Base-by-base conservation (phyloP, 306 rosid species). In the Quercus cerris region DNA sequence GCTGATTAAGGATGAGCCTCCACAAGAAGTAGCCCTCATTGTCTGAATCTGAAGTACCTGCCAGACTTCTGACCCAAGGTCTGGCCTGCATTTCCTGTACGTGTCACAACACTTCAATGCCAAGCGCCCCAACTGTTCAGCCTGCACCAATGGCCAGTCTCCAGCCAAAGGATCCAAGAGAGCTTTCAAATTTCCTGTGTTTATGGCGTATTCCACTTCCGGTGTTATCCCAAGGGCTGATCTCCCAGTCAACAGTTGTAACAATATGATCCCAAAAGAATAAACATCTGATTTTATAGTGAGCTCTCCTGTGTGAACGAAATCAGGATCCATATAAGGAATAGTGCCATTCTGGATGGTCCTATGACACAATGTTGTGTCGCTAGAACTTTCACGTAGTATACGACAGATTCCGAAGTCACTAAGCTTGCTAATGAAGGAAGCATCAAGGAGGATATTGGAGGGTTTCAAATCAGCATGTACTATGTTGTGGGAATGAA, bases 121-220 rank as follows among this genome's bases (percentile, higher is more conserved):
- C 77, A 88, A 74, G 63, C 77, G 76, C 84, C 86, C 82, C 66
- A 88, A 78, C 71, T 88, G 86, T 63, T 84, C 91, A 17, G 89
- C 89, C 78, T 79, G 89, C 44, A 83, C 89, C 57, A 88, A 84
- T 20, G 89, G 89, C 88, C 91, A 86, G 57, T 84, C 88, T 58
- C 91, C 91, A 20, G 88, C 91, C 81, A 77, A 84, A 31, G 88
- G 84, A 82, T 88, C 91, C 64, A 88, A 68, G 58, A 86, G 74
- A 5, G 62, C 75, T 77, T 84, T 79, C 54, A 88, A 66, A 33
- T 86, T 86, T 71, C 89, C 86, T 5, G 61, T 35, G 17, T 81
- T 86, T 69, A 88, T 31, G 35, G 84, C 84, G 35, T 67, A 59
- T 49, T 86, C 86, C 49, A 88, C 86, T 6, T 86, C 86, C 84